Evolutionary conservation across 202 grass and related monocot genomes (phyloP), one percentile per base, ranked within the genome.

Genomic region (Carex arenaria): DNA sequence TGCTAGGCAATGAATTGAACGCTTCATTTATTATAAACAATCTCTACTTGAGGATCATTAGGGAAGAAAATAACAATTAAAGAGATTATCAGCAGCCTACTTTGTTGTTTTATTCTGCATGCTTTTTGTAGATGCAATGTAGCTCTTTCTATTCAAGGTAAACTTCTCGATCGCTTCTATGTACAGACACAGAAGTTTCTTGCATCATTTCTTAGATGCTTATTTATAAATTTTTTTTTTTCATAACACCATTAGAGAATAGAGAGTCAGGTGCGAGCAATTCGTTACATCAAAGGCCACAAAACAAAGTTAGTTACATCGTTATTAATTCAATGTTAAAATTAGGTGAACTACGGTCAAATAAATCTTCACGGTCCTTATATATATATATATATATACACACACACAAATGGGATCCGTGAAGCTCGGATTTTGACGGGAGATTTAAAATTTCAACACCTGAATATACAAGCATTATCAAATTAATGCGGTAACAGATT

Each of bases 41-140:
- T 78, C 40, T 57, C 54, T 60, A 76, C 72, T 76, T 78, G 17
- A 54, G 68, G 69, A 52, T 75, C 72, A 75, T 75, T 26, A 75
- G 47, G 51, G 23, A 72, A 72, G 28, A 20, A 60, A 40, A 13
- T 13, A 38, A n/a, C 45, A 49, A 49, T 49, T 78, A 18, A 78
- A 61, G 26, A 40, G 74, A 60, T 60, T 34, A 78, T 78, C 0
- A 36, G 53, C 74, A 78, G 31, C 31, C 53, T 78, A 36, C 54
- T 36, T 78, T 78, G 30, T 78, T 76, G 72, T 76, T 32, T 76
- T 56, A 76, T 76, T 76, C 7, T 26, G 14, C 28, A 57, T 56
- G 72, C 28, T 67, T 57, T 15, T 75, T 55, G 40, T 26, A 55
- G 72, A 53, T 55, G 47, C 17, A 55, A 11, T 53, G 14, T 74